Evolutionary conservation across 768 basidiomycete genomes (phyloP).

Genomic region (Kwoniella sp.): DNA sequence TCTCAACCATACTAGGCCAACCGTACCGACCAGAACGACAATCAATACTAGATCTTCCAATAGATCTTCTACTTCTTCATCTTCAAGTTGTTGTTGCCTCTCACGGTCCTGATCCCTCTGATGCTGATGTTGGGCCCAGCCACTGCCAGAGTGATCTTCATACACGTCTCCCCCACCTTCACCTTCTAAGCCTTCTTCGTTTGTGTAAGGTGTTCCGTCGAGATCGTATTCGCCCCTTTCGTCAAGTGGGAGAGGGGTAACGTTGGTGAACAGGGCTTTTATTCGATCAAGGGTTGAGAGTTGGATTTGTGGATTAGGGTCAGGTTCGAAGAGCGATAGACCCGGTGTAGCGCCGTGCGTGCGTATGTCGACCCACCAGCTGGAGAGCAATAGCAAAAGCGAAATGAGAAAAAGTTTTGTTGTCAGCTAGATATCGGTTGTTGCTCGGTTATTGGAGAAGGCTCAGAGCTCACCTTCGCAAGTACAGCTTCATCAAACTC

Average conservation of each 20-base stretch:
- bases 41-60: slow-evolving; percentile 79
- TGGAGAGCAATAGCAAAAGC: too few relatives aligned
- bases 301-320: slow-evolving; percentile 6
- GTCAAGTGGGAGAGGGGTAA: neutral
- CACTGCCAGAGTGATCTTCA: slow-evolving; percentile 10
- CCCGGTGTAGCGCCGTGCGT: slow-evolving; percentile 39
- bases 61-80: slow-evolving; percentile 75
- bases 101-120: slow-evolving; percentile 21
- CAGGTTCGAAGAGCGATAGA: slow-evolving; percentile 37
- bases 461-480: slow-evolving; percentile 72
- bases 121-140: slow-evolving; percentile 6
- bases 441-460: too few relatives aligned
- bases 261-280: slow-evolving; percentile 29
- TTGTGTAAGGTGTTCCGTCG: neutral
- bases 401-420: neutral
- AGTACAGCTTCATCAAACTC: slow-evolving; percentile 77
- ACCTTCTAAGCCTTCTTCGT: slow-evolving; percentile 8
- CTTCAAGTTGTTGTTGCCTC: slow-evolving; percentile 55
- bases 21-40: slow-evolving; percentile 70
- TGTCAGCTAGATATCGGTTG: too few relatives aligned
- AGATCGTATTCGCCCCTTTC: slow-evolving; percentile 3
- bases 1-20: slow-evolving; percentile 74
- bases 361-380: slow-evolving; percentile 43
- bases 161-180: slow-evolving; percentile 16
- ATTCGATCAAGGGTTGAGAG: slow-evolving; percentile 33